These are phyloP conservation scores for Euphrasia arctica DNA, from an alignment of 305 asterid species.

Conservation along the genomic window DNA sequence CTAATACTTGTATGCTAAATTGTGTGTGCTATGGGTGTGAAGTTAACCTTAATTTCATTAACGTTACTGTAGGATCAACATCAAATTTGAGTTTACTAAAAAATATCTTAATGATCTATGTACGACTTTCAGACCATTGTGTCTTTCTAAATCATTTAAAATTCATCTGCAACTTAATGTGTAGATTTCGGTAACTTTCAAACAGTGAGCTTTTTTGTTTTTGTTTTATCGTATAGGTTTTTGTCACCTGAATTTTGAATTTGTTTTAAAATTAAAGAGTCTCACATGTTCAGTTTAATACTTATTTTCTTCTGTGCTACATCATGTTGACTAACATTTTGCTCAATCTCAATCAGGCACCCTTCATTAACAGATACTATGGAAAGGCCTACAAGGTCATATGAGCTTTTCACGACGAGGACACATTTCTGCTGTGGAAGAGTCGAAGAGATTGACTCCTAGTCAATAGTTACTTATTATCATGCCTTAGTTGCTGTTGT, in stretches of 20 bases:
- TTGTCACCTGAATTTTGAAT: background rate
- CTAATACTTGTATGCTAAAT: background rate
- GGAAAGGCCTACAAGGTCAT: conserved; percentile 68
- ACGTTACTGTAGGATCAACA: too few relatives aligned
- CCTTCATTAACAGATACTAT: conserved; percentile 75
- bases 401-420: conserved; percentile 22
- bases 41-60: too few relatives aligned
- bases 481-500: conserved; percentile 4
- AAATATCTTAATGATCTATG: too few relatives aligned
- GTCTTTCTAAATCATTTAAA: too few relatives aligned
- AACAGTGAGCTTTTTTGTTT: background rate
- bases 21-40: background rate
- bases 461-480: background rate
- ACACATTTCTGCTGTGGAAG: conserved; percentile 6
- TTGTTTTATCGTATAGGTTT: background rate
- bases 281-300: background rate
- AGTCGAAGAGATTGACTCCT: background rate
- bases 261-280: background rate
- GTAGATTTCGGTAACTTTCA: background rate
- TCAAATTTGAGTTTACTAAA: too few relatives aligned
- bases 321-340: background rate
- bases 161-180: too few relatives aligned
- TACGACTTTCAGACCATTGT: too few relatives aligned
- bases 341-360: conserved; percentile 36
- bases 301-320: background rate